Conservation (phyloP, 2,329 filamentous ascomycete species). For the Colletotrichum sp. region DNA sequence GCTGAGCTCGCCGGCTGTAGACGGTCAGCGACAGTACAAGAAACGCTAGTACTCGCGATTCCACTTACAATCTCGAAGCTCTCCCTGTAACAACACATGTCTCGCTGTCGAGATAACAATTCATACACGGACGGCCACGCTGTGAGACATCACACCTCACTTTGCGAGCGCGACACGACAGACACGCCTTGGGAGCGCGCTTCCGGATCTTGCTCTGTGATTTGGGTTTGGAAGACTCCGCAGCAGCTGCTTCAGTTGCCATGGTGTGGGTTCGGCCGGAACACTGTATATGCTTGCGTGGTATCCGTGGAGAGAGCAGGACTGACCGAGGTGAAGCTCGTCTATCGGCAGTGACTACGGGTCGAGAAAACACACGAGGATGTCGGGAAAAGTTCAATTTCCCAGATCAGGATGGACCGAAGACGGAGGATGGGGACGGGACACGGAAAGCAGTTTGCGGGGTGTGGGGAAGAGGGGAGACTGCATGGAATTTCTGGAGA, state of each 20-base stretch:
- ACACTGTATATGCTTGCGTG: not conserved
- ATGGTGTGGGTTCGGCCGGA: not conserved
- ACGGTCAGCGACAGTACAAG: not conserved
- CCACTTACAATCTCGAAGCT: constrained; percentile 43
- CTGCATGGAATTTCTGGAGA: not conserved
- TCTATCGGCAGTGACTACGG: not conserved
- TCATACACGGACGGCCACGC: constrained; percentile 54
- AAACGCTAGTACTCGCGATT: not conserved
- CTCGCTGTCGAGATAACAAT: constrained; percentile 56
- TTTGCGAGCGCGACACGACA: constrained; percentile 56
- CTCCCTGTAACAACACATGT: constrained; percentile 44
- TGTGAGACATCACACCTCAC: constrained; percentile 57
- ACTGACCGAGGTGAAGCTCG: constrained; percentile 13
- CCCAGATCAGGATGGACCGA: constrained; percentile 5
- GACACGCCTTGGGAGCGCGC: constrained; percentile 55
- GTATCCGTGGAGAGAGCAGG: not conserved
- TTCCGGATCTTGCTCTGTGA: constrained; percentile 42
- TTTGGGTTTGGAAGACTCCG: constrained; percentile 32
- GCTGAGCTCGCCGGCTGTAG: constrained; percentile 32
- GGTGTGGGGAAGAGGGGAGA: constrained; percentile 26
- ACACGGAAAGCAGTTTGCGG: constrained; percentile 23
- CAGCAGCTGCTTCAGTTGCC: constrained; percentile 23
- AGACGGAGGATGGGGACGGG: constrained; percentile 1
- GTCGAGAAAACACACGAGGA: constrained; percentile 9
- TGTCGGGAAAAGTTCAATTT: not conserved